Percentiles rank a stretch among this genome's conserved stretches.
Evolutionary conservation across 768 basidiomycete species (phyloP).

Genomic region (Lentinula guzmanii): DNA sequence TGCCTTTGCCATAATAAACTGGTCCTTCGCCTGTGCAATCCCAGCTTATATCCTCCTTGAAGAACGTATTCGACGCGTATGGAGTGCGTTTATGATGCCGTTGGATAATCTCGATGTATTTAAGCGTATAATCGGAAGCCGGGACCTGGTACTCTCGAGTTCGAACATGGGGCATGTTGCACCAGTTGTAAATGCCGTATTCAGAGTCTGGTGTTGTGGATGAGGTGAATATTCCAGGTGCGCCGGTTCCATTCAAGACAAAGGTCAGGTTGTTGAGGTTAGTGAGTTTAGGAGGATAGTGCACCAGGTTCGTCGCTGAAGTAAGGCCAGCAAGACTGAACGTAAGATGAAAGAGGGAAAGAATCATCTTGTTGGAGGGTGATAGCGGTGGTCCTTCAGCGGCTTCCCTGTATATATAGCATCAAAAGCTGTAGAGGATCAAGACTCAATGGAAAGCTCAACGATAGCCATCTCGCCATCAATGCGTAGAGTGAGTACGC

Average conservation of each 20-base stretch:
- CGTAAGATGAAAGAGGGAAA: not conserved
- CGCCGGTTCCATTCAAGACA: conserved; percentile 32
- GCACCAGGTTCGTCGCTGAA: conserved; percentile 16
- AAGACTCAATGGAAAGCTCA: not conserved
- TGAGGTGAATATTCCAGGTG: conserved; percentile 41
- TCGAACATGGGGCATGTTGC: conserved; percentile 50
- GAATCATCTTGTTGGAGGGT: not conserved
- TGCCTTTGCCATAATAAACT: conserved; percentile 16
- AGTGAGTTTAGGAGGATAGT: conserved; percentile 33
- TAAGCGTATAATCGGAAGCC: conserved; percentile 32
- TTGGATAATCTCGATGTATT: conserved; percentile 48
- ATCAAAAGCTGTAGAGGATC: not conserved
- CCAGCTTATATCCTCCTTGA: conserved; percentile 41
- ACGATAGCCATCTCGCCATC: not conserved
- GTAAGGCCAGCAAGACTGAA: not conserved
- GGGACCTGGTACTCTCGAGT: conserved; percentile 33
- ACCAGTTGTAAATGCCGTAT: conserved; percentile 48
- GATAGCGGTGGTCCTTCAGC: not conserved
- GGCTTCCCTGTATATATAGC: not conserved
- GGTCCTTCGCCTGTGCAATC: conserved; percentile 36
- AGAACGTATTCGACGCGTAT: conserved; percentile 44
- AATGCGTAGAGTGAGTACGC: not conserved
- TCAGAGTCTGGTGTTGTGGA: conserved; percentile 29
- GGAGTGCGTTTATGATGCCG: conserved; percentile 50
- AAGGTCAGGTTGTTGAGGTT: conserved; percentile 39